These are phyloP conservation scores for Diplodia mutila DNA, from an alignment of 2,329 filamentous ascomycete genomes.

Conservation along the genomic window DNA sequence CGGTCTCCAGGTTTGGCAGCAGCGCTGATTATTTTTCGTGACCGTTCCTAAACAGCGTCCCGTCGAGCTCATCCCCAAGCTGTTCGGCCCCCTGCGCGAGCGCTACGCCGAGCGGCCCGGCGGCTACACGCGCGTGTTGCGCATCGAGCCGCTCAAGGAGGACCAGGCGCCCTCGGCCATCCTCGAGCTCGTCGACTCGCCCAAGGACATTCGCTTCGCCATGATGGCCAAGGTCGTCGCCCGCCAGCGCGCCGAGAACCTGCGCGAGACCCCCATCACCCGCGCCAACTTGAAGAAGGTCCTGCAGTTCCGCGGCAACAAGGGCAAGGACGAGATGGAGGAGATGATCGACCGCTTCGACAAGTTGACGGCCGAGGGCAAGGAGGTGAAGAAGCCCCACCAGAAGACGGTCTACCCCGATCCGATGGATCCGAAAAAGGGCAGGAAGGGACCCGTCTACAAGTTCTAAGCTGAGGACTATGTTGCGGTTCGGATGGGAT, in stretches of 20 bases:
- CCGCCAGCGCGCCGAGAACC: slow-evolving; percentile 55
- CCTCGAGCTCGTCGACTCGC: slow-evolving; percentile 92
- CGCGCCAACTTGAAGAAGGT: slow-evolving; percentile 81
- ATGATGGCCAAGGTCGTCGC: slow-evolving; percentile 88
- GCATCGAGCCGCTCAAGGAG: slow-evolving; percentile 83
- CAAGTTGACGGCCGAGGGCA: slow-evolving; percentile 19
- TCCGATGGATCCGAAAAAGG: slow-evolving; percentile 11
- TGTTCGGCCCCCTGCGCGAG: slow-evolving; percentile 79
- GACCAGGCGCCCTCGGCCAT: slow-evolving; percentile 91
- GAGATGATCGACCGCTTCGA: slow-evolving; percentile 54
- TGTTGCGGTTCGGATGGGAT: background rate
- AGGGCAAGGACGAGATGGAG: slow-evolving; percentile 71
- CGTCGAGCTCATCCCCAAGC: slow-evolving; percentile 73
- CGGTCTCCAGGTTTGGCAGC: background rate
- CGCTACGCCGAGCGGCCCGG: slow-evolving; percentile 81
- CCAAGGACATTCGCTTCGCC: slow-evolving; percentile 90
- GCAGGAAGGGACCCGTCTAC: slow-evolving; percentile 21
- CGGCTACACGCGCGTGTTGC: slow-evolving; percentile 92
- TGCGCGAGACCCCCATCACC: slow-evolving; percentile 71
- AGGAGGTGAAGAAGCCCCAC: slow-evolving; percentile 11
- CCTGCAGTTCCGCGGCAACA: slow-evolving; percentile 67
- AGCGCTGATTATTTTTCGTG: background rate
- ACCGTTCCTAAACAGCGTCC: background rate
- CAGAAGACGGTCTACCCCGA: slow-evolving; percentile 26
- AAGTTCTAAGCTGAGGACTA: background rate